Evolutionary conservation across 192 early-diverging fungal species (phyloP).

Genomic region (Spizellomyces sp.): DNA sequence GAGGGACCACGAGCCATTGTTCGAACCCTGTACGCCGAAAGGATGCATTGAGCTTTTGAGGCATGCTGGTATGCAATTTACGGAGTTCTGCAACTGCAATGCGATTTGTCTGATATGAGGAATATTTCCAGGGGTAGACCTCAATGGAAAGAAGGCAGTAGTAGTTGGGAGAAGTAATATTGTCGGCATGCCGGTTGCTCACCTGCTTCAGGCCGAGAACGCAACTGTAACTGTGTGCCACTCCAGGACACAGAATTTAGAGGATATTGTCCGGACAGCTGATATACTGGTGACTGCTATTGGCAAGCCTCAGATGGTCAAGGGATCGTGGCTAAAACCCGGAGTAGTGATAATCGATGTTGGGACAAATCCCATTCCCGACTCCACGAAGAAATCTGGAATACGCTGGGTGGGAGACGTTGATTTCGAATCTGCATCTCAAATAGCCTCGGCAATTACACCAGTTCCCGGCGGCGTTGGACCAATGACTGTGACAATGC

Average conservation of each 20-base stretch:
- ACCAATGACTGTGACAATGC: slow-evolving; percentile 99
- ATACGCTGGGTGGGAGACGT: slow-evolving; percentile 94
- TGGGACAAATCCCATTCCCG: slow-evolving; percentile 88
- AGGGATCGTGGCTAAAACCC: slow-evolving; percentile 93
- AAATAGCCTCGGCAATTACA: slow-evolving; percentile 82
- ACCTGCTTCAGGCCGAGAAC: slow-evolving; percentile 77
- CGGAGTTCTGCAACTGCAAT: too few relatives aligned
- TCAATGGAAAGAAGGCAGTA: slow-evolving; percentile 88
- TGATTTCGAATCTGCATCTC: slow-evolving; percentile 69
- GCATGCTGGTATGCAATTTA: slow-evolving; percentile 32
- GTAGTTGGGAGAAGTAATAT: slow-evolving; percentile 97
- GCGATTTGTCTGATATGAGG: too few relatives aligned
- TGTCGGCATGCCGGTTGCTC: slow-evolving; percentile 86
- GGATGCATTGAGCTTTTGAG: slow-evolving; percentile 87
- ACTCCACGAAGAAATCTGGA: slow-evolving; percentile 88
- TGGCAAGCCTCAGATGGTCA: slow-evolving; percentile 76
- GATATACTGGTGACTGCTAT: slow-evolving; percentile 93
- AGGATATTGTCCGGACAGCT: slow-evolving; percentile 73
- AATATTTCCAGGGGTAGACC: slow-evolving; percentile 47
- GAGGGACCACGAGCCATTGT: slow-evolving; percentile 74
- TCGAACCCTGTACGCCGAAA: slow-evolving; percentile 96
- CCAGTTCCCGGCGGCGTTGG: slow-evolving; percentile 99
- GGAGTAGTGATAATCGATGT: slow-evolving; percentile 97
- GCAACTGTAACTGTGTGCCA: slow-evolving; percentile 97
- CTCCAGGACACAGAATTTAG: slow-evolving; percentile 75